Conservation (phyloP, 495 filamentous ascomycete species). For the Neurospora sp. region DNA sequence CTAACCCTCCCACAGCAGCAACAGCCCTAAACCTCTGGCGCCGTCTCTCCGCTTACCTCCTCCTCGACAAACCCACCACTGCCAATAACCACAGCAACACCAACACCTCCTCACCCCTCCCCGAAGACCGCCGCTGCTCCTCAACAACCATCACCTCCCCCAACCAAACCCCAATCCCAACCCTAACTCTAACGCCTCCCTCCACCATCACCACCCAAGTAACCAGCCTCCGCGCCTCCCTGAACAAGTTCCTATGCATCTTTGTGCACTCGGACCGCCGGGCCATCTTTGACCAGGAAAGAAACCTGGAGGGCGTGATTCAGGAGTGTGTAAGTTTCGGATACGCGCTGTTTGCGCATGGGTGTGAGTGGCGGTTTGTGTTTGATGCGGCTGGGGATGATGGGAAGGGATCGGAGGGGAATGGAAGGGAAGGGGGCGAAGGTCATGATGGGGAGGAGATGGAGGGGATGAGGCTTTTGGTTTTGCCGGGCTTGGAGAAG, state of each 20-base stretch:
- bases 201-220: conserved; percentile 18
- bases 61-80: conserved; percentile 1
- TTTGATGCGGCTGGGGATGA: background rate
- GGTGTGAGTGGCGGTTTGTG: conserved; percentile 19
- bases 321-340: conserved; percentile 22
- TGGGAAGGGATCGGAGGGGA: too few relatives aligned
- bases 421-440: background rate
- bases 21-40: conserved; percentile 26
- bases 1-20: conserved; percentile 3
- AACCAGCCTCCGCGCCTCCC: conserved; percentile 11
- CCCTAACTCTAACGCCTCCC: conserved; percentile 17
- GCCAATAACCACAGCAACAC: background rate
- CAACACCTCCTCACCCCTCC: too few relatives aligned
- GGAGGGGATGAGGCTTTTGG: background rate
- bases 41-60: conserved; percentile 25
- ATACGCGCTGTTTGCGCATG: conserved; percentile 25
- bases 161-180: conserved; percentile 8
- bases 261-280: conserved; percentile 17
- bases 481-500: background rate
- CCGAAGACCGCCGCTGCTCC: background rate
- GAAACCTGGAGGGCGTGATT: conserved; percentile 24
- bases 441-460: background rate
- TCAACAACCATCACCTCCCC: background rate
- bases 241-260: conserved; percentile 20
- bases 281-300: conserved; percentile 22